Evolutionary conservation across 2,329 filamentous ascomycete genomes (phyloP).

Genomic region (Exophiala alcalophila): DNA sequence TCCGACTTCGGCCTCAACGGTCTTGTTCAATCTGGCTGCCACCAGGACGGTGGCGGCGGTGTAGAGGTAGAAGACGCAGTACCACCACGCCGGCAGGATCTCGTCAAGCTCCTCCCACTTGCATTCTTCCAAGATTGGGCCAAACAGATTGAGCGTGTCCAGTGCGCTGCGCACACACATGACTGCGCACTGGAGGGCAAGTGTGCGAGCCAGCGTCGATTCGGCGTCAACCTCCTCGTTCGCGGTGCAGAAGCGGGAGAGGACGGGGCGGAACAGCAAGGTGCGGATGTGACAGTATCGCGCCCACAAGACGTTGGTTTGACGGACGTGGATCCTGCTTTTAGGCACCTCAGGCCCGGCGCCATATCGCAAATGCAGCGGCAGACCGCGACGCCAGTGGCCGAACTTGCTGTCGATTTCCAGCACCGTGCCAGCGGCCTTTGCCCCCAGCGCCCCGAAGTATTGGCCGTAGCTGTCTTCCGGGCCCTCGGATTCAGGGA

Average conservation of each 20-base stretch:
- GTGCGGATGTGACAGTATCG: conserved; percentile 17
- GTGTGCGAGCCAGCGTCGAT: conserved; percentile 6
- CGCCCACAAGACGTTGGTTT: conserved; percentile 13
- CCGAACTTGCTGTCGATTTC: conserved; percentile 16
- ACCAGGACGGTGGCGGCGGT: conserved; percentile 38
- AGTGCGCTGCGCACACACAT: conserved; percentile 38
- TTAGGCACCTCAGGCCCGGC: not conserved
- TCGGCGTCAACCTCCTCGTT: not conserved
- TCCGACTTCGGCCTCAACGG: conserved; percentile 5
- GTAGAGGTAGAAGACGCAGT: conserved; percentile 39
- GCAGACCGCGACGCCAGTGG: conserved; percentile 9
- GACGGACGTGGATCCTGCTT: conserved; percentile 5
- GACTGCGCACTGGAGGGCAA: conserved; percentile 32
- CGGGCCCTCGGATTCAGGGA: not conserved
- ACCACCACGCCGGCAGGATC: conserved; percentile 39
- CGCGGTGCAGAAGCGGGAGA: conserved; percentile 14
- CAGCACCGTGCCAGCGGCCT: conserved; percentile 10
- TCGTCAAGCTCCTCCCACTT: conserved; percentile 25
- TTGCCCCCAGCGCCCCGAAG: conserved; percentile 12
- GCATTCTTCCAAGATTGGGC: conserved; percentile 19
- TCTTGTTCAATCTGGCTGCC: conserved; percentile 31
- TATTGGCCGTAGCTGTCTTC: conserved; percentile 5
- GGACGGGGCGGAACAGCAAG: conserved; percentile 19
- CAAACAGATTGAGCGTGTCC: conserved; percentile 36
- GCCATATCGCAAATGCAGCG: conserved; percentile 4